Percentiles rank a stretch among this genome's conserved stretches.
These are phyloP conservation scores for Clitopilus hobsonii DNA, from an alignment of 768 basidiomycete genomes.

Conservation along the genomic window DNA sequence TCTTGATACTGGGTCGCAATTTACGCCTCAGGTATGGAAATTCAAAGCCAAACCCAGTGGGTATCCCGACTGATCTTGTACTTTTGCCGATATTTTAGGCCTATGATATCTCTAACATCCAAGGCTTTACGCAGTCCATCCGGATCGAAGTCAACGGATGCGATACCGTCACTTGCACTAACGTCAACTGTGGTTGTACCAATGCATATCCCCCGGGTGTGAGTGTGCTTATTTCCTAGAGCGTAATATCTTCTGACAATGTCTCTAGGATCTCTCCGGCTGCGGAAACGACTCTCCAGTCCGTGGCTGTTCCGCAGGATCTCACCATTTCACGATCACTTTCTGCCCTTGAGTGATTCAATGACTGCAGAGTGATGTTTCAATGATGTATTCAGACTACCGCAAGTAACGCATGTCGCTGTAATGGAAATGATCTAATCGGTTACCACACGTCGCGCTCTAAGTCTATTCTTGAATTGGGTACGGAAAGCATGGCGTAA, in stretches of 20 bases:
- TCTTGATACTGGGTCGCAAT: slow-evolving; percentile 27
- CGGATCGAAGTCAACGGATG: slow-evolving; percentile 29
- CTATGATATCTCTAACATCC: slow-evolving; percentile 41
- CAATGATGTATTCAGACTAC: neutral
- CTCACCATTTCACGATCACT: slow-evolving; percentile 26
- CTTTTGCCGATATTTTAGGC: slow-evolving; percentile 15
- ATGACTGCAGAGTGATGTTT: neutral
- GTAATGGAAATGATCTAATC: no score
- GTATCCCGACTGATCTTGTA: neutral
- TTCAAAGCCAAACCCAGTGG: slow-evolving; percentile 3
- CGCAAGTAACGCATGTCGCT: no score
- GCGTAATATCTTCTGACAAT: neutral
- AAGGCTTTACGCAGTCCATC: slow-evolving; percentile 36
- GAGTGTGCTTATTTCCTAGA: slow-evolving; percentile 7
- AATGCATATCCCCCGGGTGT: slow-evolving; percentile 28
- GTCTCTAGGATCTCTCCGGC: slow-evolving; percentile 26
- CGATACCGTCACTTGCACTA: slow-evolving; percentile 34
- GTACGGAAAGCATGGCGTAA: neutral
- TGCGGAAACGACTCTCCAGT: slow-evolving; percentile 35
- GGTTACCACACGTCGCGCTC: no score
- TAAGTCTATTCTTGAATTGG: neutral
- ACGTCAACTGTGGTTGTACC: slow-evolving; percentile 29
- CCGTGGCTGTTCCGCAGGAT: slow-evolving; percentile 28
- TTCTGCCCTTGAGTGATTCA: slow-evolving; percentile 22
- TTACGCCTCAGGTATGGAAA: slow-evolving; percentile 19